Percentiles rank a stretch among this genome's conserved stretches.
Evolutionary conservation across 2,329 filamentous ascomycete species (phyloP).

Genomic region (Aspergillus cejpii): DNA sequence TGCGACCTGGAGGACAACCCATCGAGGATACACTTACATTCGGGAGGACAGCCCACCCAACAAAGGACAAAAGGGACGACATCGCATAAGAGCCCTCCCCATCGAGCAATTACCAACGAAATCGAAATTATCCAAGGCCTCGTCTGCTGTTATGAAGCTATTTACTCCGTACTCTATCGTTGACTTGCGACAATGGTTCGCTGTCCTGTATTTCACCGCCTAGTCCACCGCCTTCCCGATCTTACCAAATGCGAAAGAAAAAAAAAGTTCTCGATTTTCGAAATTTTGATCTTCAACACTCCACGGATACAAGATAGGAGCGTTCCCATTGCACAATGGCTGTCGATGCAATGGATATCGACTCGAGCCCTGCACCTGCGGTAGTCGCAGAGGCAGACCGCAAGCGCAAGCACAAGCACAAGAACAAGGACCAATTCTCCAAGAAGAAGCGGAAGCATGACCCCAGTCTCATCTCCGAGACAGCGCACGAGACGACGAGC

Average conservation of each 20-base stretch:
- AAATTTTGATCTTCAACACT: conserved; percentile 5
- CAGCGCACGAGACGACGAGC: conserved; percentile 24
- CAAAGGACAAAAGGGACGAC: conserved; percentile 48
- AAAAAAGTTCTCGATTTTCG: conserved; percentile 24
- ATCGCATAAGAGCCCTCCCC: conserved; percentile 11
- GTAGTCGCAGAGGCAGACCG: conserved; percentile 24
- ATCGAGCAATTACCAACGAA: neutral
- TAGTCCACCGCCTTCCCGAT: conserved; percentile 22
- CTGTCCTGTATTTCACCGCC: conserved; percentile 19
- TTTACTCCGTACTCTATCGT: conserved; percentile 6
- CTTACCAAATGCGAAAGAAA: conserved; percentile 11
- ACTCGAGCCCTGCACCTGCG: conserved; percentile 20
- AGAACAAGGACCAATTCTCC: conserved; percentile 39
- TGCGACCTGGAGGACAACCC: neutral
- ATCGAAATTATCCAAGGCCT: neutral
- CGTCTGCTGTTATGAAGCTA: neutral
- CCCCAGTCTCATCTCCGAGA: conserved; percentile 15
- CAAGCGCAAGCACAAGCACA: conserved; percentile 41
- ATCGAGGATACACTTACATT: conserved; percentile 42
- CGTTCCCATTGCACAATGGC: conserved; percentile 27
- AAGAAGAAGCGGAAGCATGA: conserved; percentile 41
- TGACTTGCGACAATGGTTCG: conserved; percentile 1
- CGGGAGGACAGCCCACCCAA: conserved; percentile 58
- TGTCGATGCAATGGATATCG: conserved; percentile 38
- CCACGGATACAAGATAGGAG: neutral